These are phyloP conservation scores for Eucalyptus globulus DNA, from an alignment of 345 rosid species.

Conservation along the genomic window DNA sequence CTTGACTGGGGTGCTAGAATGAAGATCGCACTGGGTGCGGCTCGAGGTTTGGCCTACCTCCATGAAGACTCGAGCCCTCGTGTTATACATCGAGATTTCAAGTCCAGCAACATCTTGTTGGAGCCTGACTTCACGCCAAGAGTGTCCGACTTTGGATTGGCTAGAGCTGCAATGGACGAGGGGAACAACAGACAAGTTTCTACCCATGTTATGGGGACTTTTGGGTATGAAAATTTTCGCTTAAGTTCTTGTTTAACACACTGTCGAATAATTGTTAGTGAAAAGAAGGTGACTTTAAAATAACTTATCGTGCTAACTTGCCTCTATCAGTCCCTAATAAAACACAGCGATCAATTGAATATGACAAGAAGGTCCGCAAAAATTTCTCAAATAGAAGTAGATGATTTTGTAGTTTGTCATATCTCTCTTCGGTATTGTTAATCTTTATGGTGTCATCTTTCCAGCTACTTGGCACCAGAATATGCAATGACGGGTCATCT, in stretches of 20 bases:
- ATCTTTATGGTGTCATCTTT: not conserved
- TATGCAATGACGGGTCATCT: slow-evolving; percentile 80
- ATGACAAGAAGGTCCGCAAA: not conserved
- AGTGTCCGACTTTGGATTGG: slow-evolving; percentile 75
- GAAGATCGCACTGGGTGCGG: slow-evolving; percentile 75
- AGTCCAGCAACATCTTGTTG: slow-evolving; percentile 63
- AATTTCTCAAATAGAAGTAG: not conserved
- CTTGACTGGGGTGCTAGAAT: slow-evolving; percentile 66
- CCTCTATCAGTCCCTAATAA: not conserved
- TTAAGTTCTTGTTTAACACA: not conserved
- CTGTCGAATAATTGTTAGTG: not conserved
- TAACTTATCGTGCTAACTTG: not conserved
- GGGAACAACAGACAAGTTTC: slow-evolving; percentile 51
- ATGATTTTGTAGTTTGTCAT: not conserved
- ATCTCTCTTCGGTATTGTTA: not conserved
- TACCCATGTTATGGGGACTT: slow-evolving; percentile 75
- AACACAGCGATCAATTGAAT: not conserved
- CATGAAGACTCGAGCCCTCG: slow-evolving; percentile 71
- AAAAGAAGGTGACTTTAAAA: not conserved
- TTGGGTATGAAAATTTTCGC: slow-evolving; percentile 31
- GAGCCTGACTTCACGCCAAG: slow-evolving; percentile 66
- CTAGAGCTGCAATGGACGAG: slow-evolving; percentile 57
- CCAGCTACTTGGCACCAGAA: slow-evolving; percentile 66
- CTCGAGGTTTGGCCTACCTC: slow-evolving; percentile 71
- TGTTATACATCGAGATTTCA: slow-evolving; percentile 69